phyloP scores from a whole-genome alignment of 2,329 filamentous ascomycete species.

The Penicillium palitans region DNA sequence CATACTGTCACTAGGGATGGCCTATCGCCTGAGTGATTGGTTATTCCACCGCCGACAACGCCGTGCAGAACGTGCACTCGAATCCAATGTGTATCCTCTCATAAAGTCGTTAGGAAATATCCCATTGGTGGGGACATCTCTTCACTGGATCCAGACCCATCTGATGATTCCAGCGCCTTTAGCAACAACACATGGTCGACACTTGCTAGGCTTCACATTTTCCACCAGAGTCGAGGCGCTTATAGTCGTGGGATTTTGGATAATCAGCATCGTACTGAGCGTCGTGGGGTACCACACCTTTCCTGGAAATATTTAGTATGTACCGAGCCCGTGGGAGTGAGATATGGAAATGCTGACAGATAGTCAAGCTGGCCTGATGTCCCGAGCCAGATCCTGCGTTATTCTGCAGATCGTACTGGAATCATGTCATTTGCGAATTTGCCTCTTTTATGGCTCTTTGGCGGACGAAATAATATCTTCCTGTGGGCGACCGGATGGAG shows the following conservation, averaged over 20 bases:
- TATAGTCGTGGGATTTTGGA: slow-evolving; percentile 47
- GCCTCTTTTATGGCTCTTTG: slow-evolving; percentile 66
- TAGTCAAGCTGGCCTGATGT: slow-evolving; percentile 30
- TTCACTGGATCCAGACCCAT: slow-evolving; percentile 40
- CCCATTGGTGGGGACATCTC: slow-evolving; percentile 5
- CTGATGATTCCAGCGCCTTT: slow-evolving; percentile 49
- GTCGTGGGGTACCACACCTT: slow-evolving; percentile 49
- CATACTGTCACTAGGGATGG: slow-evolving; percentile 38
- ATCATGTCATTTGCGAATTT: slow-evolving; percentile 65
- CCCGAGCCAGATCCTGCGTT: slow-evolving; percentile 51
- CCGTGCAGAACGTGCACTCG: background rate
- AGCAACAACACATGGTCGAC: slow-evolving; percentile 41
- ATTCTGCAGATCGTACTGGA: slow-evolving; percentile 63
- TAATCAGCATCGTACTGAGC: slow-evolving; percentile 47
- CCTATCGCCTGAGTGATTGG: slow-evolving; percentile 30
- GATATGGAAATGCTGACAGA: slow-evolving; percentile 5
- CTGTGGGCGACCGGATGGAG: slow-evolving; percentile 69
- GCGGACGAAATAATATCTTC: slow-evolving; percentile 65
- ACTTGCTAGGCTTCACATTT: slow-evolving; percentile 48
- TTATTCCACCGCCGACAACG: slow-evolving; percentile 17
- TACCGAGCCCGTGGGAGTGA: background rate
- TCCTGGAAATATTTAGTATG: slow-evolving; percentile 51
- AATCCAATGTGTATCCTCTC: slow-evolving; percentile 8
- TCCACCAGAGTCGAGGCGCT: slow-evolving; percentile 52
- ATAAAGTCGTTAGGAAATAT: background rate